Evolutionary conservation across 805 yeast species (phyloP).

Genomic region (Wickerhamiella azymoides): DNA sequence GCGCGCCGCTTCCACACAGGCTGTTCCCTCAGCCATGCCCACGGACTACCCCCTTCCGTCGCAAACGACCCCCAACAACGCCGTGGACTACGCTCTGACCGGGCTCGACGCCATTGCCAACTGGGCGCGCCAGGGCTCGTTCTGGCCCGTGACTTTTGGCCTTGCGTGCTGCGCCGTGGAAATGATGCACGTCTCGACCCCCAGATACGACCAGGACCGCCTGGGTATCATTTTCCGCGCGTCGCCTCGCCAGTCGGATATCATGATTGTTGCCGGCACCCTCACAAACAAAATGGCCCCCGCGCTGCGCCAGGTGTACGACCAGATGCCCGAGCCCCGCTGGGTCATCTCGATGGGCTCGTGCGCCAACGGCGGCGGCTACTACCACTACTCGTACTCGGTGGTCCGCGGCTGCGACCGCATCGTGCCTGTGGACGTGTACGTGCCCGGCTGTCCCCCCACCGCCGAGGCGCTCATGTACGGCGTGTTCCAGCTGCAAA

Average conservation of each 20-base stretch:
- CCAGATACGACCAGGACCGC: conserved; percentile 85
- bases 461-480: conserved; percentile 84
- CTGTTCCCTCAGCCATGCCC: conserved; percentile 28
- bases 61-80: conserved; percentile 43
- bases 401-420: conserved; percentile 87
- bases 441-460: conserved; percentile 91
- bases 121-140: conserved; percentile 86
- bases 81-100: conserved; percentile 69
- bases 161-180: conserved; percentile 89
- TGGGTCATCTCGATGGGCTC: conserved; percentile 94
- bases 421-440: conserved; percentile 75
- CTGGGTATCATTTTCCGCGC: conserved; percentile 88
- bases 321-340: conserved; percentile 89
- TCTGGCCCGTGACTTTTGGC: conserved; percentile 90
- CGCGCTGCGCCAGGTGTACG: conserved; percentile 81
- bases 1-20: conserved; percentile 6
- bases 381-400: conserved; percentile 77
- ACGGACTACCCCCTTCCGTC: conserved; percentile 60
- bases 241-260: conserved; percentile 84
- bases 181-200: conserved; percentile 89
- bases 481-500: conserved; percentile 77
- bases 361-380: conserved; percentile 90
- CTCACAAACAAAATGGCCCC: conserved; percentile 90
- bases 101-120: conserved; percentile 69
- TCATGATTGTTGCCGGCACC: conserved; percentile 86